These are phyloP conservation scores for Quercus tomentella DNA, from an alignment of 331 rosid species.

Conservation along the genomic window DNA sequence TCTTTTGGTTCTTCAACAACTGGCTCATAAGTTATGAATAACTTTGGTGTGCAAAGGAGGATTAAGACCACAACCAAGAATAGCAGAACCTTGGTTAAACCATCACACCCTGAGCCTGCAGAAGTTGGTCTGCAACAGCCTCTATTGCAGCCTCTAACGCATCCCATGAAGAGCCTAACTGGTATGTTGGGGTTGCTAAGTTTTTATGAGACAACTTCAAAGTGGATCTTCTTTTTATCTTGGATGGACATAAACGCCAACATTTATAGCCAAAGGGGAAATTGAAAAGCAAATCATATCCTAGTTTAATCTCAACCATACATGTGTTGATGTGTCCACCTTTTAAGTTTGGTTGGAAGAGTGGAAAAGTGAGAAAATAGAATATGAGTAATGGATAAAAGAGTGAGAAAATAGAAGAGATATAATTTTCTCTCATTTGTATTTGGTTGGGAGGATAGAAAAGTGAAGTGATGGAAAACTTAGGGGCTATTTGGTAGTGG, in stretches of 20 bases:
- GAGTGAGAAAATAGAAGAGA: too few relatives aligned
- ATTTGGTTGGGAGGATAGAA: too few relatives aligned
- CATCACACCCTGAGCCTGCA: neutral
- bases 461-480: too few relatives aligned
- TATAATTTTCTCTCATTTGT: too few relatives aligned
- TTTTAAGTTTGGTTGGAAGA: neutral
- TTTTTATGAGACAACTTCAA: slow-evolving; percentile 1
- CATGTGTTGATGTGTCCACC: neutral
- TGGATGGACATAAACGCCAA: neutral
- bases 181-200: neutral
- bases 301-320: slow-evolving; percentile 21
- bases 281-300: neutral
- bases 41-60: slow-evolving; percentile 43
- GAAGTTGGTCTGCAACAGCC: slow-evolving; percentile 27
- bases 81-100: slow-evolving; percentile 36
- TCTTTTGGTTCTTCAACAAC: slow-evolving; percentile 9
- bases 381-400: too few relatives aligned
- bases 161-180: slow-evolving; percentile 38
- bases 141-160: slow-evolving; percentile 8
- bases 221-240: neutral
- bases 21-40: slow-evolving; percentile 22
- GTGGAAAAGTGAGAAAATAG: too few relatives aligned
- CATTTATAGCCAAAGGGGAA: neutral
- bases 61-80: slow-evolving; percentile 45
- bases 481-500: fast-evolving